phyloP scores from a whole-genome alignment of 495 filamentous ascomycete species.

The Aspergillus conjunctus region DNA sequence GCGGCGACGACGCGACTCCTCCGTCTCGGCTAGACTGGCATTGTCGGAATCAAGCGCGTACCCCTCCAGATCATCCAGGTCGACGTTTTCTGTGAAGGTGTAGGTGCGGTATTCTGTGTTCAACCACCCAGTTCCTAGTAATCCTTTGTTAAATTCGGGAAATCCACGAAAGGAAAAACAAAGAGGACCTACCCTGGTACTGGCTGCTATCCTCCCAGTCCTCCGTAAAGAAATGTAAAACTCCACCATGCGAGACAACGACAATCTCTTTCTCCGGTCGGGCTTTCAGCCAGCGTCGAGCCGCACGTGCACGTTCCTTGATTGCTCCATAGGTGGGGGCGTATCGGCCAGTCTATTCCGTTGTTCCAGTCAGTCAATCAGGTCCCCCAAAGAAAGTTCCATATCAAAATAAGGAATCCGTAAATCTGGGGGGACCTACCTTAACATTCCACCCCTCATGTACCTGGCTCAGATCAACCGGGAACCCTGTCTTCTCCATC shows the following conservation, averaged over 20 bases:
- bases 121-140: constrained; percentile 72
- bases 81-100: constrained; percentile 56
- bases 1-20: constrained; percentile 62
- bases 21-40: constrained; percentile 62
- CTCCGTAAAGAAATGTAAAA: constrained; percentile 77
- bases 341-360: constrained; percentile 49
- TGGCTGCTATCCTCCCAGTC: constrained; percentile 70
- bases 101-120: constrained; percentile 85
- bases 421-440: constrained; percentile 27
- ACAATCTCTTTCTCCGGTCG: constrained; percentile 62
- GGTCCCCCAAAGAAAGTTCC: neutral
- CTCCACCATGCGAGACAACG: constrained; percentile 73
- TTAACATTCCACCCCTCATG: constrained; percentile 73
- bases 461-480: constrained; percentile 66
- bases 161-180: neutral
- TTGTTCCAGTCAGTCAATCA: neutral
- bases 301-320: constrained; percentile 60
- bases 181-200: constrained; percentile 50
- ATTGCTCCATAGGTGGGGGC: constrained; percentile 60
- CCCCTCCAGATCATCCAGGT: constrained; percentile 44
- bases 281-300: constrained; percentile 67
- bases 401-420: neutral
- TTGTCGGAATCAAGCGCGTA: constrained; percentile 52
- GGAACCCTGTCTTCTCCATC: constrained; percentile 54
- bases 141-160: constrained; percentile 1